Conservation (phyloP, 208 protist genomes). For the Trypanosoma grayi region DNA sequence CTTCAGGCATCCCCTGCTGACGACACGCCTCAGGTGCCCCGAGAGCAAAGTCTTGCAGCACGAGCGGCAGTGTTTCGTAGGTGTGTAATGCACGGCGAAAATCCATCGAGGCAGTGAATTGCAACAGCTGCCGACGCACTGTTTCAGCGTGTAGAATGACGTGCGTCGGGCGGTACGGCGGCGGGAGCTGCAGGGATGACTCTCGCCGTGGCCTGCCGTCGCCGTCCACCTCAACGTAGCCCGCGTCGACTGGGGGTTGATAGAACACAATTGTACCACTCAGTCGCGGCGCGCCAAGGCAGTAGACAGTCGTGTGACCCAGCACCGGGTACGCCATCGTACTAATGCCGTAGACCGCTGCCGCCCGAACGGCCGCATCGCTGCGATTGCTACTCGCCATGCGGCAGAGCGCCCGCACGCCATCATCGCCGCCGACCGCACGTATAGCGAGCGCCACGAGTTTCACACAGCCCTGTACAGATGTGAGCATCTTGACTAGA, state of each 20-base stretch:
- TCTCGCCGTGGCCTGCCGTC: neutral
- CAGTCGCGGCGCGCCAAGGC: conserved; percentile 14
- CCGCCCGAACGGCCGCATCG: conserved; percentile 11
- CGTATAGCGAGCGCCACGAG: conserved; percentile 63
- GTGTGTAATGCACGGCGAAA: conserved; percentile 1
- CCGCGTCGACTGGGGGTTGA: conserved; percentile 5
- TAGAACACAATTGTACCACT: conserved; percentile 20
- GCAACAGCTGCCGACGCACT: conserved; percentile 27
- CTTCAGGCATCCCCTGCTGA: conserved; percentile 1
- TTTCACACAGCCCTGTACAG: conserved; percentile 16
- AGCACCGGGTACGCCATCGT: conserved; percentile 33
- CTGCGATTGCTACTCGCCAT: conserved; percentile 1
- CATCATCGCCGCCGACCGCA: conserved; percentile 41
- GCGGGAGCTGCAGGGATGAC: conserved; percentile 30
- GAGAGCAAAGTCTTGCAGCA: conserved; percentile 32
- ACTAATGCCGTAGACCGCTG: conserved; percentile 44
- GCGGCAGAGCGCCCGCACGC: conserved; percentile 19
- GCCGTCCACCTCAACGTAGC: conserved; percentile 6
- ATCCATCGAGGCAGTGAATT: conserved; percentile 24
- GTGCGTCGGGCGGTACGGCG: conserved; percentile 50
- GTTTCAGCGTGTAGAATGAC: conserved; percentile 42
- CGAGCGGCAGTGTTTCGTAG: conserved; percentile 26
- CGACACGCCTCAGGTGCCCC: conserved; percentile 13
- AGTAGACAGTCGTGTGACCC: conserved; percentile 66
- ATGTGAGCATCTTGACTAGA: conserved; percentile 39